Base-by-base conservation (phyloP, 1,284 basidiomycete species). In the Cutaneotrichosporon sp. region DNA sequence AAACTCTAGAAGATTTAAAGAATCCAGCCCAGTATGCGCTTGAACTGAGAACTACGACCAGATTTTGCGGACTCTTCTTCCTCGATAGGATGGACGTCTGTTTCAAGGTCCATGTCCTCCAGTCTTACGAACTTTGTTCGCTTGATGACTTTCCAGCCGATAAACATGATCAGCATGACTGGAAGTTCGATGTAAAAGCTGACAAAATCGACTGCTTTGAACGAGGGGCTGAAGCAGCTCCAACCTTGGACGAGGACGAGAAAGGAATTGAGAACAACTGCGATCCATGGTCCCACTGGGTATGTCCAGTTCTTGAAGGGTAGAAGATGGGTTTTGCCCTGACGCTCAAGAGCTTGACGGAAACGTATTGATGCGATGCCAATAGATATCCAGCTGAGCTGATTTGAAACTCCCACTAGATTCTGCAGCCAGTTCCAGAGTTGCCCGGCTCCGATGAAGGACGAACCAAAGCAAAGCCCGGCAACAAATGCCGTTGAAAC, bases 341-440 rank as follows among this genome's bases (percentile, higher is more conserved):
- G 90, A 1, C 74, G 83, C 64, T 84, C 84, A 69, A 87, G 70
- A 37, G 88, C 90, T 7, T 77, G 69, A 68, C 88, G 79, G 79
- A 93, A 93, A 37, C 87, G 84, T 52, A 89, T 72, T 69, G 91
- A 91, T 5, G 86, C 87, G 46, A 90, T 61, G 39, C 78, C 79
- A 65, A 93, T 93, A 57, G 84, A 87, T 67, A 87, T 85, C 90
- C 90, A 94, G 14, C 86, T 63, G 46, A 65, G 60, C 47, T 56
- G 55, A 51, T 56, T 56, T 15, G 51, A 53, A 17, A 62, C 59
- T 14, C 64, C 61, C 21, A 54, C 52, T n/a, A 63, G 54, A 35
- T 56, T 56, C 35, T 56, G 55, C 2, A 56, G 51, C 55, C 55
- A 56, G 14, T 8, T 50, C 55, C 55, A 56, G 2, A 56, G 43